These are phyloP conservation scores for Salix suchowensis DNA, from an alignment of 345 rosid genomes.

Conservation along the genomic window DNA sequence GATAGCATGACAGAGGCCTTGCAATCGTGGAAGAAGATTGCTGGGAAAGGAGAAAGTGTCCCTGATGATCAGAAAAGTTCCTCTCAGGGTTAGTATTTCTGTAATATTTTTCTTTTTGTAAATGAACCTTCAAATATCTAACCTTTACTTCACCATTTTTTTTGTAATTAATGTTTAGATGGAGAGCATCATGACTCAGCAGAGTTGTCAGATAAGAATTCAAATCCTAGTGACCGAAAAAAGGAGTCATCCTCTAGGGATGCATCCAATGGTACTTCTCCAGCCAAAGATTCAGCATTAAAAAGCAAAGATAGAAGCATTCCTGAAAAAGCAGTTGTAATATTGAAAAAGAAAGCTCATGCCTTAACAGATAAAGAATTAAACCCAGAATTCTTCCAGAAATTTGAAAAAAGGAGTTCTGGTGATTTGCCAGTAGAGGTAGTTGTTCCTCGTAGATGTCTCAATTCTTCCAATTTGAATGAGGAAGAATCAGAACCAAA, in stretches of 20 bases:
- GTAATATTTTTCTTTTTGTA: background rate
- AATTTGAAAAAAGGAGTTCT: slow-evolving; percentile 69
- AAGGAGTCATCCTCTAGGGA: slow-evolving; percentile 45
- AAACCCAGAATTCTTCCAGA: slow-evolving; percentile 95
- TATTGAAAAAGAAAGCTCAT: slow-evolving; percentile 89
- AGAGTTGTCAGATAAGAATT: slow-evolving; percentile 38
- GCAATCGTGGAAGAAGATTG: slow-evolving; percentile 82
- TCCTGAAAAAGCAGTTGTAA: slow-evolving; percentile 67
- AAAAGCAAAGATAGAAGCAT: slow-evolving; percentile 63
- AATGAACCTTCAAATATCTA: slow-evolving; percentile 5
- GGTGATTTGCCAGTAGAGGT: slow-evolving; percentile 91
- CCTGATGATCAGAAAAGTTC: slow-evolving; percentile 55
- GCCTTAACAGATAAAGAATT: slow-evolving; percentile 74
- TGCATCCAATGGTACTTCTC: slow-evolving; percentile 44
- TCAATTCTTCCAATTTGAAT: slow-evolving; percentile 49
- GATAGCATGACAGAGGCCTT: slow-evolving; percentile 92
- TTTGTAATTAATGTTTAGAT: slow-evolving; percentile 28
- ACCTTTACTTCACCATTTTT: background rate
- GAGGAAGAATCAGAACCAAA: slow-evolving; percentile 52
- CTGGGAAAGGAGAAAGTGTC: slow-evolving; percentile 70
- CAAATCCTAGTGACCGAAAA: slow-evolving; percentile 36
- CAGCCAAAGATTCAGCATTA: slow-evolving; percentile 44
- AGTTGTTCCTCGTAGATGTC: slow-evolving; percentile 72
- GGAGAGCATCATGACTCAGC: slow-evolving; percentile 31
- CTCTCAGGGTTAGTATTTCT: slow-evolving; percentile 45